phyloP scores from a whole-genome alignment of 495 filamentous ascomycete species.

The Letharia lupina region DNA sequence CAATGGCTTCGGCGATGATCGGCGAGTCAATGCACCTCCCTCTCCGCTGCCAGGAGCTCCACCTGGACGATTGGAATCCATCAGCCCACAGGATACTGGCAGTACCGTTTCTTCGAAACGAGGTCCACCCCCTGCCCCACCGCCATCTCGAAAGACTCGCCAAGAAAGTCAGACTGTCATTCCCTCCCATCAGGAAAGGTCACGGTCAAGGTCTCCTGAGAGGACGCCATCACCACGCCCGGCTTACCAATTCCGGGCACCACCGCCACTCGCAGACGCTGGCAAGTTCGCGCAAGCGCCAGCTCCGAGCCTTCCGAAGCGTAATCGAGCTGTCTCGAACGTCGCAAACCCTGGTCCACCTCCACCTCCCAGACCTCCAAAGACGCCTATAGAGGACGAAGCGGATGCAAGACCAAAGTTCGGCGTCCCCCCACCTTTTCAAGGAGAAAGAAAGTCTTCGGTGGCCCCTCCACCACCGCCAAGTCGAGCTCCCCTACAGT shows the following conservation, averaged over 20 bases:
- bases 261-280: conserved; percentile 77
- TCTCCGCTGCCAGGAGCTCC: conserved; percentile 51
- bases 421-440: conserved; percentile 76
- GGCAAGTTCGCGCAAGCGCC: conserved; percentile 64
- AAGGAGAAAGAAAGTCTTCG: conserved; percentile 53
- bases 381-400: conserved; percentile 68
- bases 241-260: conserved; percentile 57
- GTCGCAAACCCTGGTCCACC: conserved; percentile 61
- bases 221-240: conserved; percentile 39
- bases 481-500: conserved; percentile 57
- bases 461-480: conserved; percentile 66
- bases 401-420: conserved; percentile 46
- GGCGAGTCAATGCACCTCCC: conserved; percentile 45
- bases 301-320: conserved; percentile 42
- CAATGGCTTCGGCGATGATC: conserved; percentile 30
- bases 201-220: conserved; percentile 33
- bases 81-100: conserved; percentile 64
- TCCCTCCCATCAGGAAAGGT: conserved; percentile 47
- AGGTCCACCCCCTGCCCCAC: conserved; percentile 75
- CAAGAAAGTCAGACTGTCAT: conserved; percentile 38
- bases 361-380: conserved; percentile 80
- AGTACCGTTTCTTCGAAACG: conserved; percentile 52
- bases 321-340: conserved; percentile 50
- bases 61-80: conserved; percentile 33
- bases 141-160: conserved; percentile 61